Evolutionary conservation across 495 filamentous ascomycete genomes (phyloP), one percentile per base, ranked within the genome.

Genomic region (Hyaloscypha hepaticicola): DNA sequence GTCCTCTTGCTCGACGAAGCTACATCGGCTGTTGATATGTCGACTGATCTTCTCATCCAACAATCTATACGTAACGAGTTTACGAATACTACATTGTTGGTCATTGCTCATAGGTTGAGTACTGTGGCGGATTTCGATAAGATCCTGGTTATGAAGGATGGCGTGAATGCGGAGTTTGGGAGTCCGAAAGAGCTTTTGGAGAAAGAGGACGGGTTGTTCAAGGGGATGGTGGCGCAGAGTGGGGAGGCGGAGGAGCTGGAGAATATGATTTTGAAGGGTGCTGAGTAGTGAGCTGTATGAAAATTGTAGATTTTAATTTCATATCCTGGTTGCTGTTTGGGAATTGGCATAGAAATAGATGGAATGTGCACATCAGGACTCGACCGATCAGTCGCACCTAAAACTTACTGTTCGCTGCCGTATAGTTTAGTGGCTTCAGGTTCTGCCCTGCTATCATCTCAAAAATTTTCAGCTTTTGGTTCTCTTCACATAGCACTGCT

Each of bases 211-310:
- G 71, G 33, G 3, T 24, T 71, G 16, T 89, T 88, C 67, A 74
- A 74, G 63, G 81, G 76, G 55, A 75, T 88, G 77, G 81, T 86
- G 31, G 77, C 80, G 49, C 79, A 80, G 59, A 87, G 83, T 73
- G 85, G 83, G 4, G 85, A 87, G 73, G 78, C 70, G 64, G 76
- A 74, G n/a, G 66, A 74, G 60, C 53, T 87, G 65, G 79, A 80
- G 63, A 75, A 74, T 58, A 78, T 84, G 58, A 67, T 63, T 50
- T 41, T 53, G 16, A 21, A 19, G 38, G 38, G 38, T 45, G 38
- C 11, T 3, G 19, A 4, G 38, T 45, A 45, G 38, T 4, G 16
- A 16, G 4, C 12, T 45, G 6, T 45, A 4, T 45, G 7, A 3
- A 45, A 16, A 45, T 1, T 16, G 31, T 45, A 14, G 0, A 45